Evolutionary conservation across 164 flowering plant genomes (phyloP).

Genomic region (Aristolochia contorta): DNA sequence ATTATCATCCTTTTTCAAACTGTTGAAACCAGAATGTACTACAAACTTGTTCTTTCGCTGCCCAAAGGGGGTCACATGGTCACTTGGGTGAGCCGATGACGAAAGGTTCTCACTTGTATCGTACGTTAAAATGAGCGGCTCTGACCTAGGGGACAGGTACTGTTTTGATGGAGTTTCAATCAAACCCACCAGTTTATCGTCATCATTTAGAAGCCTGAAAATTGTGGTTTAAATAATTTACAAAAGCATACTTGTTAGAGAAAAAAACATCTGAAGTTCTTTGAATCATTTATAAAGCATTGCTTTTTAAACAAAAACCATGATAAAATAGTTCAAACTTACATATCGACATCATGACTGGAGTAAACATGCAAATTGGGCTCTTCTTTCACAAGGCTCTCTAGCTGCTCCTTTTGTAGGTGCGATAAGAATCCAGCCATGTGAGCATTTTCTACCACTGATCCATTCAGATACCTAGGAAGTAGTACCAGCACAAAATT

Average conservation of each 20-base stretch:
- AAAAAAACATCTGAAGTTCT: background rate
- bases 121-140: conserved; percentile 28
- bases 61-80: conserved; percentile 69
- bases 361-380: conserved; percentile 68
- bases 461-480: conserved; percentile 35
- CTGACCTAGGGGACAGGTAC: conserved; percentile 19
- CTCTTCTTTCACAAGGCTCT: conserved; percentile 53
- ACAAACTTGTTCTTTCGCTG: conserved; percentile 58
- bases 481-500: no score
- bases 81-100: conserved; percentile 27
- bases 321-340: conserved; percentile 17
- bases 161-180: conserved; percentile 44
- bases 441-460: conserved; percentile 42
- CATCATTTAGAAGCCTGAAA: conserved; percentile 51
- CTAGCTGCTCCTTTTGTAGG: conserved; percentile 63
- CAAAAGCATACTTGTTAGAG: background rate
- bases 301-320: background rate
- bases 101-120: conserved; percentile 38
- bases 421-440: conserved; percentile 80
- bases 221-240: background rate
- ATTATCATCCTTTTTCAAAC: conserved; percentile 21
- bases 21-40: conserved; percentile 43
- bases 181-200: conserved; percentile 31
- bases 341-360: conserved; percentile 74
- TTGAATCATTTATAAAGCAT: background rate